Percentiles rank a stretch among this genome's conserved stretches.
Conservation (phyloP, 805 yeast genomes). For the Candida quercuum region DNA sequence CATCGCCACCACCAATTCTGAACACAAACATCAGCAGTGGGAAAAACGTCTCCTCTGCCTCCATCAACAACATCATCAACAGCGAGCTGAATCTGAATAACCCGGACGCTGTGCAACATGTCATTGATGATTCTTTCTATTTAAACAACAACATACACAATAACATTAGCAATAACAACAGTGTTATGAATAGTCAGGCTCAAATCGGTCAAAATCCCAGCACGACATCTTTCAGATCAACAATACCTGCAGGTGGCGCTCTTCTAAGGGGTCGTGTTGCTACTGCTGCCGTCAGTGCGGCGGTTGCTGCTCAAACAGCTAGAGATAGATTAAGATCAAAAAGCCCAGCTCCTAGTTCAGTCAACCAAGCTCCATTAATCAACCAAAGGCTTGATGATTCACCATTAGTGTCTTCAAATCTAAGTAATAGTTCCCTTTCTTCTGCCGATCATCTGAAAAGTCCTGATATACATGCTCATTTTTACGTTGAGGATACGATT, state of each 20-base stretch:
- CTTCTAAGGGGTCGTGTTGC: conserved; percentile 33
- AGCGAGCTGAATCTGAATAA: conserved; percentile 8
- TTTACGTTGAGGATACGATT: conserved; percentile 62
- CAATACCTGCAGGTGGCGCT: conserved; percentile 44
- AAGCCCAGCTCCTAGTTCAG: conserved; percentile 8
- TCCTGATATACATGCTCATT: conserved; percentile 75
- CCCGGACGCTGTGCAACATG: neutral
- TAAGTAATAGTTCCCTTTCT: conserved; percentile 18
- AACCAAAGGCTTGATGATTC: too few species aligned
- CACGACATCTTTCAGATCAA: conserved; percentile 19
- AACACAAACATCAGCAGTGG: conserved; percentile 26
- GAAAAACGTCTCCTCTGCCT: conserved; percentile 18
- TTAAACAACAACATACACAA: neutral
- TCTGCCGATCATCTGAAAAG: conserved; percentile 34
- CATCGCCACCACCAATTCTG: conserved; percentile 70
- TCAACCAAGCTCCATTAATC: neutral
- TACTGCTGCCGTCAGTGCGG: conserved; percentile 33
- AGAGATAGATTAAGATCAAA: conserved; percentile 20
- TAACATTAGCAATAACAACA: conserved; percentile 2
- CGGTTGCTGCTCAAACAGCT: conserved; percentile 35
- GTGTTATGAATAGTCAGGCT: conserved; percentile 1
- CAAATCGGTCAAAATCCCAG: conserved; percentile 1
- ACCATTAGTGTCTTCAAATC: conserved; percentile 4
- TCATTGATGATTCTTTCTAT: too few species aligned
- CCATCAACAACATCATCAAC: conserved; percentile 21